Evolutionary conservation across 768 basidiomycete genomes (phyloP).

Genomic region (Astraeus odoratus): DNA sequence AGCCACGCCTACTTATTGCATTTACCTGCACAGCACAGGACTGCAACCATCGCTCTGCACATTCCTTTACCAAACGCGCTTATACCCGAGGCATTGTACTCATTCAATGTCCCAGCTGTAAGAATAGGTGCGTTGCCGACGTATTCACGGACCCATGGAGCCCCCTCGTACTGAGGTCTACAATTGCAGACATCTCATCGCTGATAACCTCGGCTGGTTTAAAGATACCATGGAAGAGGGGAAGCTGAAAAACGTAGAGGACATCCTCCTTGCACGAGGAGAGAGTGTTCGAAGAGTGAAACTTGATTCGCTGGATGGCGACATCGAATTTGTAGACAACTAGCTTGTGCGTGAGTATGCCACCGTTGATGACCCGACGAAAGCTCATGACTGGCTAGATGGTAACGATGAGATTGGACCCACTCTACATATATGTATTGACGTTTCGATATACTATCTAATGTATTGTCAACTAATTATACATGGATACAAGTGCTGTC

Average conservation of each 20-base stretch:
- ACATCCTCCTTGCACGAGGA: slow-evolving; percentile 70
- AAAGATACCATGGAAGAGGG: slow-evolving; percentile 72
- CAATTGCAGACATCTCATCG: slow-evolving; percentile 72
- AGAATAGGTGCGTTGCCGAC: slow-evolving; percentile 58
- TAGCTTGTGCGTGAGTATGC: neutral
- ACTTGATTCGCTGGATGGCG: slow-evolving; percentile 36
- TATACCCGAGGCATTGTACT: slow-evolving; percentile 89
- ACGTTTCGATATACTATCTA: too few relatives aligned
- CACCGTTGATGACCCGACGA: too few relatives aligned
- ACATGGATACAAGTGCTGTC: too few relatives aligned
- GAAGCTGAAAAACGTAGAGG: slow-evolving; percentile 73
- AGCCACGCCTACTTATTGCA: slow-evolving; percentile 66
- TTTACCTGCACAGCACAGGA: slow-evolving; percentile 79
- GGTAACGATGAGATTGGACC: too few relatives aligned
- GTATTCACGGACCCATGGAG: neutral
- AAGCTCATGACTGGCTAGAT: too few relatives aligned
- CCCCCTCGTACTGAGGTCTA: neutral
- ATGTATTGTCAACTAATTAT: too few relatives aligned
- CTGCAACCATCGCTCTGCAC: slow-evolving; percentile 77
- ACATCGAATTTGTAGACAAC: slow-evolving; percentile 46
- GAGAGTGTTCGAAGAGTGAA: slow-evolving; percentile 59
- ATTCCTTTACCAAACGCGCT: slow-evolving; percentile 77
- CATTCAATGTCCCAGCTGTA: slow-evolving; percentile 86
- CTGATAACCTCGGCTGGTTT: slow-evolving; percentile 91
- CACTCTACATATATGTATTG: too few relatives aligned